These are phyloP conservation scores for Sporisorium reilianum DNA, from an alignment of 1,284 basidiomycete genomes.

Conservation along the genomic window DNA sequence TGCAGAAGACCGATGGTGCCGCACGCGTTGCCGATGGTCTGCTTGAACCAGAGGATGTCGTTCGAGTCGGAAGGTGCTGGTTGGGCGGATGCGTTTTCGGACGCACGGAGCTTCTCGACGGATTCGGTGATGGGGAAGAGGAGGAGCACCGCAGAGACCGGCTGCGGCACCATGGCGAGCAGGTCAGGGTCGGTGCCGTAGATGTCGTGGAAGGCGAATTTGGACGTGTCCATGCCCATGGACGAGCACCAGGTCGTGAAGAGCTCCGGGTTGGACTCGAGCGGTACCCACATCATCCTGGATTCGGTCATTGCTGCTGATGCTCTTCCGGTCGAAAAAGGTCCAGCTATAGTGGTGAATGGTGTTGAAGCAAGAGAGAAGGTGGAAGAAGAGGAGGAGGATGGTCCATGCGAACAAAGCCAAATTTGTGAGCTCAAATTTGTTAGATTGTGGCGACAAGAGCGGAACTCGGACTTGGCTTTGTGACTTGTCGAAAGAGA, in stretches of 20 bases:
- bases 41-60: constrained; percentile 63
- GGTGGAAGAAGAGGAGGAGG: background rate
- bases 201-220: constrained; percentile 72
- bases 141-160: constrained; percentile 72
- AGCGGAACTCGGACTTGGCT: constrained; percentile 10
- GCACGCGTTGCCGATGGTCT: constrained; percentile 69
- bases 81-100: constrained; percentile 42
- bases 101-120: constrained; percentile 41
- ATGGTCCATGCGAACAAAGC: constrained; percentile 1
- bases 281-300: constrained; percentile 64
- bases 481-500: background rate
- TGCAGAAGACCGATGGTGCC: constrained; percentile 69
- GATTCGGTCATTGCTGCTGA: constrained; percentile 5
- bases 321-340: background rate
- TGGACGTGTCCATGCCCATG: constrained; percentile 62
- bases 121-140: constrained; percentile 71
- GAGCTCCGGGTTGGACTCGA: constrained; percentile 69
- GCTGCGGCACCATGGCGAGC: constrained; percentile 71
- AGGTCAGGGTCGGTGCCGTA: constrained; percentile 72
- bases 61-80: constrained; percentile 20
- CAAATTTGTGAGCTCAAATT: background rate
- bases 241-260: constrained; percentile 60
- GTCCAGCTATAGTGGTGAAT: background rate
- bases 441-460: background rate
- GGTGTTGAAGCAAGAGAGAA: background rate